Evolutionary conservation across 2,329 filamentous ascomycete genomes (phyloP), one percentile per base, ranked within the genome.

Genomic region (Monilinia laxa): DNA sequence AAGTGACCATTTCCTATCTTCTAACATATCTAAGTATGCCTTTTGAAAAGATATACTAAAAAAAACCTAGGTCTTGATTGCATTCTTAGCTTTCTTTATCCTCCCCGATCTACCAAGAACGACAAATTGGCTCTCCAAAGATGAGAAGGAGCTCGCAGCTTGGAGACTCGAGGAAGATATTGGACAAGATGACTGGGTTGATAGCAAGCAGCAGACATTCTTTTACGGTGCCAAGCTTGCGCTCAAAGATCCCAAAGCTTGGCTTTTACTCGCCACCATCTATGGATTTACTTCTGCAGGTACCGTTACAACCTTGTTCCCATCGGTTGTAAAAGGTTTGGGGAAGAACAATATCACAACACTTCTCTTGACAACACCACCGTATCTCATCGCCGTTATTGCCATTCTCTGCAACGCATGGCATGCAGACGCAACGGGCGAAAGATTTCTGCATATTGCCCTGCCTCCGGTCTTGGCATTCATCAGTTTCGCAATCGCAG

Each of bases 31-130:
- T 14, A 11, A 40, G 23, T 18, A 25, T 59, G 10, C 14, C 23
- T 18, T 35, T 35, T 11, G 2, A n/a, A 53, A n/a, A 0, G 4
- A 11, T 2, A 51, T 35, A 6, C 47, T 59, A 42, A 59, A 35
- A 7, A 7, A 38, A 23, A 31, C 7, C 4, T 35, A 65, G 63
- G 54, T 66, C 16, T 62, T 66, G 57, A 54, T 62, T 14, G 57
- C 58, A 2, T 2, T 47, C 20, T 45, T 38, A 20, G 56, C 57
- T 2, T 70, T 67, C n/a, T 68, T 81, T 45, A 70, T 78, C 38
- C 75, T 87, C 0, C 85, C 84, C 0, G 80, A 87, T 70, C 85
- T 84, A 20, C 84, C 84, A 1, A 76, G 80, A 54, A 84, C 81
- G 0, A 84, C 84, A 0, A 77, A 76, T 31, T 86, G 84, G 84